Evolutionary conservation across 805 yeast species (phyloP).

Genomic region (Hyphopichia homilentoma): DNA sequence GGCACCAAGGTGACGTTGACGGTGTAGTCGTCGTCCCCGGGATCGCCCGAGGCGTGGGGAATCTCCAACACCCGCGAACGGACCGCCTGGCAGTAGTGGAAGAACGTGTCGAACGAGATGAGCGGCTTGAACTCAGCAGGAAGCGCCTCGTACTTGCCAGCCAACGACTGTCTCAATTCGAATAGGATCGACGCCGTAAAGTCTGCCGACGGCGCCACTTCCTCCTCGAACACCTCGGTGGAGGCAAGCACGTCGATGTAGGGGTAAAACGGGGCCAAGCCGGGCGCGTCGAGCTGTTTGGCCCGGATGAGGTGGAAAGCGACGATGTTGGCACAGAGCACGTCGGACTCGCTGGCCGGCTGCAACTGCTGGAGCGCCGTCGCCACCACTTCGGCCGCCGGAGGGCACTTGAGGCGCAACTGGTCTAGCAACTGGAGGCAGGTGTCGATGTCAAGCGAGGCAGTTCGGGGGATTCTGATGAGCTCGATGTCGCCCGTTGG

Average conservation of each 20-base stretch:
- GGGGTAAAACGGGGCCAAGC: too few relatives aligned
- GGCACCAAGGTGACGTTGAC: slow-evolving; percentile 59
- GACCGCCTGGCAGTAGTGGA: slow-evolving; percentile 42
- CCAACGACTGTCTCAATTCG: too few relatives aligned
- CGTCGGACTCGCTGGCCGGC: slow-evolving; percentile 26
- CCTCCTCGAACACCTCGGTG: too few relatives aligned
- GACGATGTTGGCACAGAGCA: slow-evolving; percentile 20
- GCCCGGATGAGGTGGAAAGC: too few relatives aligned
- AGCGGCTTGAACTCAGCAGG: not conserved
- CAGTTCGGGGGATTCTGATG: slow-evolving; percentile 15
- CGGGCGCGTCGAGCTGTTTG: too few relatives aligned
- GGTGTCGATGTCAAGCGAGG: slow-evolving; percentile 17
- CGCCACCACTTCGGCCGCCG: slow-evolving; percentile 14
- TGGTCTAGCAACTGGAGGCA: slow-evolving; percentile 15
- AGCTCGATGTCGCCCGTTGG: slow-evolving; percentile 11
- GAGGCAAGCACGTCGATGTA: too few relatives aligned
- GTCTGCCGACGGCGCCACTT: too few relatives aligned
- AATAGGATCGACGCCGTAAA: too few relatives aligned
- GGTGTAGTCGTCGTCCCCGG: slow-evolving; percentile 38
- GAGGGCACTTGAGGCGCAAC: too few relatives aligned
- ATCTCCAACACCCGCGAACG: slow-evolving; percentile 63
- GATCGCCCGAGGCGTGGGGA: slow-evolving; percentile 45
- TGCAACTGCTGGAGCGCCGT: slow-evolving; percentile 15
- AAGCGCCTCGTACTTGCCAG: not conserved
- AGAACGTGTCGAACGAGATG: slow-evolving; percentile 17